phyloP scores from a whole-genome alignment of 148 eudicot genomes.

The Pouteria glomerata region DNA sequence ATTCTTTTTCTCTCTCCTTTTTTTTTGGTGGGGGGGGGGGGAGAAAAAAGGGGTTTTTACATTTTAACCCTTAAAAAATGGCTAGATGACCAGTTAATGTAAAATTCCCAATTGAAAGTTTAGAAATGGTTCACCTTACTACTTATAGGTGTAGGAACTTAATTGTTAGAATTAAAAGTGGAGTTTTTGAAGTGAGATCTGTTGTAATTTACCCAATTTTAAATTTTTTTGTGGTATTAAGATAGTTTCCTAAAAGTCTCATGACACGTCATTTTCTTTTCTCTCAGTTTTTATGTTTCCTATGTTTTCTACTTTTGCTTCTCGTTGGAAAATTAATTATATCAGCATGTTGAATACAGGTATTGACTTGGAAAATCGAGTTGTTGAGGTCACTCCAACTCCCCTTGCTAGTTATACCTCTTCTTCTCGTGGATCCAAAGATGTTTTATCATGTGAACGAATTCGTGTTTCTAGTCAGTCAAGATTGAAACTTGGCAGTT shows the following conservation, averaged over 20 bases:
- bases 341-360: constrained; percentile 34
- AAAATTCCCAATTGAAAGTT: too few species aligned
- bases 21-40: too few species aligned
- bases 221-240: background rate
- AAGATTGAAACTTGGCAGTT: constrained; percentile 63
- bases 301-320: background rate
- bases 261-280: background rate
- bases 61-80: too few species aligned
- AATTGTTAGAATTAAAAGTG: background rate
- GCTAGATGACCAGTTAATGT: background rate
- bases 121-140: background rate
- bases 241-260: background rate
- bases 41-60: too few species aligned
- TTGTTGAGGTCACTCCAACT: constrained; percentile 44
- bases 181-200: background rate
- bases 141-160: background rate
- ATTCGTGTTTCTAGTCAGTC: constrained; percentile 57
- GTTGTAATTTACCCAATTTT: background rate
- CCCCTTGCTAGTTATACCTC: constrained; percentile 27
- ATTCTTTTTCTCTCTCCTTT: too few species aligned
- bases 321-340: background rate
- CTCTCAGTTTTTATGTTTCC: background rate
- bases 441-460: constrained; percentile 59
- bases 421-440: constrained; percentile 40
- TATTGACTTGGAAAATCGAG: constrained; percentile 53